A percentile compares a stretch with the other conserved stretches of the same genome.
These are phyloP conservation scores for Fomitopsis schrenkii DNA, from an alignment of 1,284 basidiomycete genomes.

Conservation along the genomic window DNA sequence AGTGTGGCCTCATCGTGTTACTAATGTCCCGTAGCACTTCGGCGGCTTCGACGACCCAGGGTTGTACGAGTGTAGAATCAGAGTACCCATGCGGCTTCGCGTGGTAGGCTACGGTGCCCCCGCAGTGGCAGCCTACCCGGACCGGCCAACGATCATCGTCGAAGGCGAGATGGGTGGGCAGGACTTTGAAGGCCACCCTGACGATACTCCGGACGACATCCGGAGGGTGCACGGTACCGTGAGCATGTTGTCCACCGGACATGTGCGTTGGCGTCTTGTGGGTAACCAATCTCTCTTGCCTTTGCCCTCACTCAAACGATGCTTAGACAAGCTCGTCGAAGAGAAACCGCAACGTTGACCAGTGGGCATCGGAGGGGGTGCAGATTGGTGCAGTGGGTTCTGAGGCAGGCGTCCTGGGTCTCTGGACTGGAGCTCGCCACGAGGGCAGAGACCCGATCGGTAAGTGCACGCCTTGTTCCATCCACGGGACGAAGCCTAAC, in stretches of 20 bases:
- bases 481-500: background rate
- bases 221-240: conserved; percentile 40
- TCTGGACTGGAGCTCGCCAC: conserved; percentile 57
- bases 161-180: conserved; percentile 40
- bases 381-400: conserved; percentile 53
- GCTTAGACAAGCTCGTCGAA: conserved; percentile 1
- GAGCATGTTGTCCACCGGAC: conserved; percentile 45
- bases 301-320: background rate
- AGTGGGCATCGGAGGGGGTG: conserved; percentile 53
- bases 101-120: conserved; percentile 40
- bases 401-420: conserved; percentile 47
- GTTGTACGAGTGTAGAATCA: conserved; percentile 43
- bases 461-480: conserved; percentile 22
- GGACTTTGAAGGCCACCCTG: conserved; percentile 22
- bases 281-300: conserved; percentile 12
- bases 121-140: conserved; percentile 27
- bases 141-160: conserved; percentile 48
- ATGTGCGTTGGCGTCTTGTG: conserved; percentile 52
- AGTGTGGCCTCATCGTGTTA: background rate
- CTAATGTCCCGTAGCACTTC: background rate
- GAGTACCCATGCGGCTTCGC: conserved; percentile 48
- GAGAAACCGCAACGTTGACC: conserved; percentile 20
- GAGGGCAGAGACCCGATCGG: conserved; percentile 42
- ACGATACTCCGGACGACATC: conserved; percentile 16
- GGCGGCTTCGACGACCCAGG: conserved; percentile 25